phyloP scores from a whole-genome alignment of 805 yeast species.

The Candida caryicola region DNA sequence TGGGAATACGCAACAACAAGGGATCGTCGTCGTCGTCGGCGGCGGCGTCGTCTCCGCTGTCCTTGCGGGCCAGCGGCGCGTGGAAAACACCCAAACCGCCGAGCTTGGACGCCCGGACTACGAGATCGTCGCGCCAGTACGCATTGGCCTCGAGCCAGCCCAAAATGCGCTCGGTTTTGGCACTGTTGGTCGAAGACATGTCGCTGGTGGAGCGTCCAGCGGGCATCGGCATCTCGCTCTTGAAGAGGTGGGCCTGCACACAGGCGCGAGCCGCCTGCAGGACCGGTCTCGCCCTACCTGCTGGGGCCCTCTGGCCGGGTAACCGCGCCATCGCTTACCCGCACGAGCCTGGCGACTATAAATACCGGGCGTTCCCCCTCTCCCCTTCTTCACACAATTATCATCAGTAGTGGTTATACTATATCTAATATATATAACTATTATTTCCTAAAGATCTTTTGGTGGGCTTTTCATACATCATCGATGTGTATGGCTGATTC shows the following conservation, averaged over 20 bases:
- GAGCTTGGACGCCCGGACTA: slow-evolving; percentile 42
- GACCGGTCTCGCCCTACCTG: background rate
- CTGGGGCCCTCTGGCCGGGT: slow-evolving; percentile 10
- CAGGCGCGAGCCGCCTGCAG: background rate
- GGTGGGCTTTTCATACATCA: slow-evolving; percentile 31
- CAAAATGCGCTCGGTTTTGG: slow-evolving; percentile 10
- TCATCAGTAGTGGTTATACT: slow-evolving; percentile 85
- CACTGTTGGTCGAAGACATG: slow-evolving; percentile 9
- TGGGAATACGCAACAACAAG: slow-evolving; percentile 58
- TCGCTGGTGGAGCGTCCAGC: too few relatives aligned
- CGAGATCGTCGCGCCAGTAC: slow-evolving; percentile 51
- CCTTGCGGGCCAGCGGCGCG: slow-evolving; percentile 23
- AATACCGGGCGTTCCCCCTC: slow-evolving; percentile 24
- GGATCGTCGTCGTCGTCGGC: slow-evolving; percentile 27
- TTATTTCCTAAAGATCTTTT: slow-evolving; percentile 46
- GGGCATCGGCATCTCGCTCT: too few relatives aligned
- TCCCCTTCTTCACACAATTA: slow-evolving; percentile 34
- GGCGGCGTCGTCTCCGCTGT: slow-evolving; percentile 32
- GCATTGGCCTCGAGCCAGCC: slow-evolving; percentile 60
- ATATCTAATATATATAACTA: slow-evolving; percentile 63
- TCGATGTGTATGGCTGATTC: slow-evolving; percentile 12
- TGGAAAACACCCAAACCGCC: slow-evolving; percentile 79
- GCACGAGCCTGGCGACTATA: slow-evolving; percentile 21
- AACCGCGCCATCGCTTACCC: slow-evolving; percentile 2
- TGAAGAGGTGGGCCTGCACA: too few relatives aligned